Evolutionary conservation across 257 asterid species (phyloP).

Genomic region (Asclepias syriaca): DNA sequence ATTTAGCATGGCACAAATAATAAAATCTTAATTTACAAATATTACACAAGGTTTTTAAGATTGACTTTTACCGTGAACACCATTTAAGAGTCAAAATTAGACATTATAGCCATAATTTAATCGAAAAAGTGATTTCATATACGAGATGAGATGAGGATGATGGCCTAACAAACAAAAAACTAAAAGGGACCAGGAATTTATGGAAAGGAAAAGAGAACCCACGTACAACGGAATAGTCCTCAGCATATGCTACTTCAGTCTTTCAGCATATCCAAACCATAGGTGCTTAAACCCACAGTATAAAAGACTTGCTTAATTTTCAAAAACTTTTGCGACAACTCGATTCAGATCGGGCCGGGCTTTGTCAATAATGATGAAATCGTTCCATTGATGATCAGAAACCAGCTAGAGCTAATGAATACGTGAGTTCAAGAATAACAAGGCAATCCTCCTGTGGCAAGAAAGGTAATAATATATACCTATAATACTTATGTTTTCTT

Average conservation of each 20-base stretch:
- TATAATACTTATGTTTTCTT: conserved; percentile 32
- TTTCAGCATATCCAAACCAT: conserved; percentile 43
- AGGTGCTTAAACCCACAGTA: conserved; percentile 25
- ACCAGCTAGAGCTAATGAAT: neutral
- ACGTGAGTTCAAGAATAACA: conserved; percentile 41
- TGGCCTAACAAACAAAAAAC: neutral
- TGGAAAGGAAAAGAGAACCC: neutral
- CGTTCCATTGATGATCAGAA: neutral
- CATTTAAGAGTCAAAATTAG: no score
- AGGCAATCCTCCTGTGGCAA: conserved; percentile 49
- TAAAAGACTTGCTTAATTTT: neutral
- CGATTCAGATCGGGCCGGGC: neutral
- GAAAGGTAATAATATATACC: conserved; percentile 1
- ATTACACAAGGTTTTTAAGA: no score
- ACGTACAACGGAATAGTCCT: conserved; percentile 10
- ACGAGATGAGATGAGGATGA: no score
- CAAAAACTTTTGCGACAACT: conserved; percentile 2
- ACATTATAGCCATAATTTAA: no score
- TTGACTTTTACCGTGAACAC: no score
- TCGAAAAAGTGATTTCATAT: no score
- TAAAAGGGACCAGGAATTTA: conserved; percentile 9
- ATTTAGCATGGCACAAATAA: neutral
- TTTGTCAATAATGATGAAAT: neutral
- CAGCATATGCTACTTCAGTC: conserved; percentile 19
- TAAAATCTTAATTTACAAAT: no score